Conservation (phyloP, 768 basidiomycete species). For the Pisolithus microcarpus region DNA sequence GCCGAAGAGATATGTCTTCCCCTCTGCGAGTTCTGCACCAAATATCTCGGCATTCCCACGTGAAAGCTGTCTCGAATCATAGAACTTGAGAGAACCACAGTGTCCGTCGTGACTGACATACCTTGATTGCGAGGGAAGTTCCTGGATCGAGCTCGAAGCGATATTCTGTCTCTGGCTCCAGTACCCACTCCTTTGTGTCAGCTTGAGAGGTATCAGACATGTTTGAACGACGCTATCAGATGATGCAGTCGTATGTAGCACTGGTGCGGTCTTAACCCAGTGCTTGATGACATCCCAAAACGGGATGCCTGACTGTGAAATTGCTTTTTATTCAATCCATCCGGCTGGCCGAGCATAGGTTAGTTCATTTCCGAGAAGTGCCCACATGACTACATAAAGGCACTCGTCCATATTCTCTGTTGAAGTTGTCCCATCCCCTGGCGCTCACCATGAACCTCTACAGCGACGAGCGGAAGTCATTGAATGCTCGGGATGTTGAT, state of each 20-base stretch:
- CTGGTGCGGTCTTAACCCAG: no score
- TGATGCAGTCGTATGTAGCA: no score
- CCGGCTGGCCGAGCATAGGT: no score
- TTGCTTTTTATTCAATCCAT: no score
- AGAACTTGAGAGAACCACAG: background rate
- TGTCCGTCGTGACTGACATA: slow-evolving; percentile 24
- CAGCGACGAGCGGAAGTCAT: background rate
- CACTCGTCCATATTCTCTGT: no score
- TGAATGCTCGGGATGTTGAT: slow-evolving; percentile 40
- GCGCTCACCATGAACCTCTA: no score
- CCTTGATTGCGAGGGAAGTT: slow-evolving; percentile 72
- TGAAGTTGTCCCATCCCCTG: no score
- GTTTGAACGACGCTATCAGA: background rate
- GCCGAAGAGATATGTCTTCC: slow-evolving; percentile 71
- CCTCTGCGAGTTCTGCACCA: slow-evolving; percentile 78
- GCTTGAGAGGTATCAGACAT: slow-evolving; percentile 7
- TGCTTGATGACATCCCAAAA: background rate
- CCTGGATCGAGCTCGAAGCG: slow-evolving; percentile 86
- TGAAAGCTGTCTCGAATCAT: slow-evolving; percentile 46
- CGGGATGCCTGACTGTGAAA: no score
- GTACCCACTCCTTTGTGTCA: slow-evolving; percentile 51
- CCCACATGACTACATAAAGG: no score
- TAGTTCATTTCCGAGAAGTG: no score
- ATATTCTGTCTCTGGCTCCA: slow-evolving; percentile 77
- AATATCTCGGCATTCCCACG: slow-evolving; percentile 81